Evolutionary conservation across 2,329 filamentous ascomycete genomes (phyloP).

Genomic region (Onygenales sp.): DNA sequence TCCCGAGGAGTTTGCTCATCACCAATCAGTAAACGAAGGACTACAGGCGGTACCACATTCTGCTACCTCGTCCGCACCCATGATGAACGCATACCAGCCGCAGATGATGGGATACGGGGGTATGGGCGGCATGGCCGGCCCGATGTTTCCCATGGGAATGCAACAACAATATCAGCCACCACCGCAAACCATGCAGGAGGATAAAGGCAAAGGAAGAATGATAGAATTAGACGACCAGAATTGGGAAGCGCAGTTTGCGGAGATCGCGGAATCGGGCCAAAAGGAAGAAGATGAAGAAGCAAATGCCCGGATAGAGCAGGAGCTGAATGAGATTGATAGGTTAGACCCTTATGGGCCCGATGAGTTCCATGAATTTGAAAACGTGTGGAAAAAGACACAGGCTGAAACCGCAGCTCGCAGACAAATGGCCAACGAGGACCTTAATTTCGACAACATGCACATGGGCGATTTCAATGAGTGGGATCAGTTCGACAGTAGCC

Average conservation of each 20-base stretch:
- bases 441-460: slow-evolving; percentile 41
- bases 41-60: slow-evolving; percentile 53
- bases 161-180: slow-evolving; percentile 28
- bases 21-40: slow-evolving; percentile 61
- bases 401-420: slow-evolving; percentile 36
- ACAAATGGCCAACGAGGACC: slow-evolving; percentile 57
- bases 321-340: slow-evolving; percentile 84
- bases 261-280: slow-evolving; percentile 57
- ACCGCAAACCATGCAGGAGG: slow-evolving; percentile 41
- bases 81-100: slow-evolving; percentile 34
- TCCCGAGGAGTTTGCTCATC: slow-evolving; percentile 77
- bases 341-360: slow-evolving; percentile 59
- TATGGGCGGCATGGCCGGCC: slow-evolving; percentile 43
- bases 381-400: slow-evolving; percentile 47
- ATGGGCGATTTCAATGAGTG: slow-evolving; percentile 72
- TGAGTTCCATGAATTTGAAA: slow-evolving; percentile 73
- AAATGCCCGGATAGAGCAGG: slow-evolving; percentile 67
- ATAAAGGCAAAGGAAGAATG: slow-evolving; percentile 74
- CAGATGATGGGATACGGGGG: slow-evolving; percentile 34
- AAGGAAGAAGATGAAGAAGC: slow-evolving; percentile 52
- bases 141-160: slow-evolving; percentile 40
- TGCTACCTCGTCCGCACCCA: slow-evolving; percentile 43
- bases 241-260: slow-evolving; percentile 94
- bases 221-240: slow-evolving; percentile 88
- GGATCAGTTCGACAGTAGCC: slow-evolving; percentile 58